Conservation (phyloP, 495 filamentous ascomycete genomes). For the Talaromyces stipitatus region DNA sequence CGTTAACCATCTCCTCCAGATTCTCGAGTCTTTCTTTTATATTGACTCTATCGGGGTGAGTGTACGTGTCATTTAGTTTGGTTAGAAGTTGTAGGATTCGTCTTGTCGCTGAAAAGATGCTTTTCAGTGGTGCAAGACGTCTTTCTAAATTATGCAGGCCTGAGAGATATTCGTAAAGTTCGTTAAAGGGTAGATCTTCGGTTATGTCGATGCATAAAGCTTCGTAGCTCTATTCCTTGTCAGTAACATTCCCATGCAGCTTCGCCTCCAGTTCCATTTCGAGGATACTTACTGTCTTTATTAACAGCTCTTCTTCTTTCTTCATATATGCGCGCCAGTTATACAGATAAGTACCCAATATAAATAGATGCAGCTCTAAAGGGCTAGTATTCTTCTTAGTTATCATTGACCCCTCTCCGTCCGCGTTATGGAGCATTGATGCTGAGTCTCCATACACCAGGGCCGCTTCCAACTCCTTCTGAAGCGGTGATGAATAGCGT, state of each 20-base stretch:
- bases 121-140: neutral
- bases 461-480: constrained; percentile 13
- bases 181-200: neutral
- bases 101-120: neutral
- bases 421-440: neutral
- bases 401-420: neutral
- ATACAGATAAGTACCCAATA: neutral
- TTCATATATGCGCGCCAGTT: neutral
- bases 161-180: neutral
- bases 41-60: neutral
- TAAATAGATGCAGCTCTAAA: neutral
- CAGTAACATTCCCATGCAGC: too few relatives aligned
- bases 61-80: neutral
- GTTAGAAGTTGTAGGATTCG: neutral
- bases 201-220: neutral
- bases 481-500: constrained; percentile 18
- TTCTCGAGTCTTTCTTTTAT: neutral
- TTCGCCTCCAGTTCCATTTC: neutral
- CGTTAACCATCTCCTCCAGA: neutral
- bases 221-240: neutral
- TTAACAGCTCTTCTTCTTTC: neutral
- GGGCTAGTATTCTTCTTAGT: neutral
- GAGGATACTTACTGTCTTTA: neutral
- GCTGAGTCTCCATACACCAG: neutral
- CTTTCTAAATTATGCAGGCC: neutral